Base-by-base conservation (phyloP, 2,329 filamentous ascomycete genomes). In the Exophiala sp. region DNA sequence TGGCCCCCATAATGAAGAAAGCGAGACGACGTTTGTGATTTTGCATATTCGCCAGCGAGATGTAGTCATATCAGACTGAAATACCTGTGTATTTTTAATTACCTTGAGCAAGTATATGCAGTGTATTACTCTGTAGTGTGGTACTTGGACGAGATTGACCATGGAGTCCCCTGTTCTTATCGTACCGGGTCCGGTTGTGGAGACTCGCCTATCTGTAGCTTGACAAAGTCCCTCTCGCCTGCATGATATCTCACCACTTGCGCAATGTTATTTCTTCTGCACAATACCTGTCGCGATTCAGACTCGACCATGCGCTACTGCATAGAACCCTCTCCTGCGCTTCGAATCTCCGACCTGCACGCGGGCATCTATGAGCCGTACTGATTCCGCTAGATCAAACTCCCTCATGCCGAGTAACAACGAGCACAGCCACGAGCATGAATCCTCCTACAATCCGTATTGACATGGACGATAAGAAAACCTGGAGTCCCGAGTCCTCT, bases 391-490 rank as follows among this genome's bases (percentile, higher is more conserved):
- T 2, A 5, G 14, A 35, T 9, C 29, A 16, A 9, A n/a, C 21
- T 51, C 14, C n/a, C 33, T 10, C 36, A 24, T 24, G 43, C 43
- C 49, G 48, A 40, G 38, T 20, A 41, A 51, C 44, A 34, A 42
- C 50, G 20, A 12, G 5, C 35, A 12, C 35, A 43, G 5, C 41
- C 41, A 24, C 21, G 20, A 43, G 21, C 20, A 43, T 14, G 20
- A 32, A 43, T 14, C 41, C 21, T 24, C 41, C 41, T 32, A 29
- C 45, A 41, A 50, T 33, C 39, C 34, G 47, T 12, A 40, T 42
- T 14, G 47, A 48, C n/a, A 59, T 59, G 59, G 59, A 61, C 38
- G 59, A 62, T 49, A 60, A 58, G 33, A 62, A 62, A 43, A 39
- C 39, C 18, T 62, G 59, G 59, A 58, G 51, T 48, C 57, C 59